A percentile compares a stretch with the other conserved stretches of the same genome.
Conservation (phyloP, 73 alveolate genomes). For the Paraurostyla sp. region DNA sequence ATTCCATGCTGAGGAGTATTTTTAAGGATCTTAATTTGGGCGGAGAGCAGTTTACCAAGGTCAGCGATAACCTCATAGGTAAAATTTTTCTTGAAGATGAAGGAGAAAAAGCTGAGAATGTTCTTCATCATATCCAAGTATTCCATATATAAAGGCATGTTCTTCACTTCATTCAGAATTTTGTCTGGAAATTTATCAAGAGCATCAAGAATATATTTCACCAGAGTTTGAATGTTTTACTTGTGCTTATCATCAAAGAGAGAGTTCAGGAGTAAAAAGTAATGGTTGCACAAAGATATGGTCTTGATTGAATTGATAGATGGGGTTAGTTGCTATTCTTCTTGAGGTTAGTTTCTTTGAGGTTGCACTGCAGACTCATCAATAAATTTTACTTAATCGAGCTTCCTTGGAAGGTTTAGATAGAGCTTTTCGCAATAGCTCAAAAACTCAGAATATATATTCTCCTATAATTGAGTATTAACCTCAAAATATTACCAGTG, state of each 20-base stretch:
- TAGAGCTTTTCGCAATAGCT: conserved; percentile 34
- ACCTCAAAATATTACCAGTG: neutral
- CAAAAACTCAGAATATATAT: conserved; percentile 22
- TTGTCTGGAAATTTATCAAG: conserved; percentile 54
- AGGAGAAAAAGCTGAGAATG: conserved; percentile 48
- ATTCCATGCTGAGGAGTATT: conserved; percentile 46
- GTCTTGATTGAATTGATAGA: conserved; percentile 47
- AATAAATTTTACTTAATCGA: neutral
- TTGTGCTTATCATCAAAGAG: conserved; percentile 38
- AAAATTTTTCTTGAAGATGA: conserved; percentile 44
- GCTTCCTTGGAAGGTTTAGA: conserved; percentile 35
- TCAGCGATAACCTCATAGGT: neutral
- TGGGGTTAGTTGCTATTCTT: conserved; percentile 1
- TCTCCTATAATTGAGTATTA: conserved; percentile 21
- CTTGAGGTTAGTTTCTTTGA: neutral
- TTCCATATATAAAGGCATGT: conserved; percentile 51
- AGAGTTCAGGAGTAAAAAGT: conserved; percentile 1
- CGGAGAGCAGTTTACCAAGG: conserved; percentile 23
- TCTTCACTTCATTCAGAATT: conserved; percentile 8
- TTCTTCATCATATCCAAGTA: conserved; percentile 46
- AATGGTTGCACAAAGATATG: conserved; percentile 11
- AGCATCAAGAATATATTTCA: conserved; percentile 12
- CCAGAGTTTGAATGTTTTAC: neutral
- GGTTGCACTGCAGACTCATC: neutral
- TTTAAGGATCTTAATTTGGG: conserved; percentile 41